These are phyloP conservation scores for Arbutus unedo DNA, from an alignment of 148 eudicot genomes.

Conservation along the genomic window DNA sequence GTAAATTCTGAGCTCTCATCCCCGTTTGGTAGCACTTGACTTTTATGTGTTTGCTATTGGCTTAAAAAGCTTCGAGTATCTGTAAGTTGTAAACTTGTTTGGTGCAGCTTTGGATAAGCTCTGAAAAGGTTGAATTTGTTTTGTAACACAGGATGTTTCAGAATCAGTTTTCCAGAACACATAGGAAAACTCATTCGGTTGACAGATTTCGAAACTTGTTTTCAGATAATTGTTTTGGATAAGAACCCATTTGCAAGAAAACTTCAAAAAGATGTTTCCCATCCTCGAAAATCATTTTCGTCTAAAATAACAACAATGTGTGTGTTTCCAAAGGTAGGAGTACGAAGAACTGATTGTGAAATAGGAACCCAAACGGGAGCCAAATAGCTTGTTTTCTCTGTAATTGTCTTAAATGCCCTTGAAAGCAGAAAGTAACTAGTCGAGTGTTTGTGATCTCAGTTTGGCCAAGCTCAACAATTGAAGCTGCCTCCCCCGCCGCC, in stretches of 20 bases:
- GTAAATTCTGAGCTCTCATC: conserved; percentile 31
- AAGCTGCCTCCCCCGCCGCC: conserved; percentile 4
- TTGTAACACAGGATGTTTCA: background rate
- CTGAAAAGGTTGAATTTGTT: background rate
- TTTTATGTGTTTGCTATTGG: background rate
- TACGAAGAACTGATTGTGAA: background rate
- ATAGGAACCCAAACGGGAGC: background rate
- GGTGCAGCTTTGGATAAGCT: background rate
- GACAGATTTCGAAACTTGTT: background rate
- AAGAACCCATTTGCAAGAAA: background rate
- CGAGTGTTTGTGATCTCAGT: conserved; percentile 24
- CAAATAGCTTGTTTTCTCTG: background rate
- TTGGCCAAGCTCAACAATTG: conserved; percentile 34
- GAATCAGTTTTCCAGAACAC: background rate
- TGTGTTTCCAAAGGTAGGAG: background rate
- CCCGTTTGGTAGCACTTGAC: background rate
- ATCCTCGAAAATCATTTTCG: background rate
- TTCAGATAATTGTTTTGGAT: background rate
- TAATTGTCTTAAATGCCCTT: background rate
- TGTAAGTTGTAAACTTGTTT: background rate
- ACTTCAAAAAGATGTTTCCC: background rate
- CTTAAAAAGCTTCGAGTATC: background rate
- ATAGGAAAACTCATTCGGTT: background rate
- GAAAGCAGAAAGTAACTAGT: background rate
- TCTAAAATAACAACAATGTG: background rate